Evolutionary conservation across 2,329 filamentous ascomycete genomes (phyloP).

Genomic region (Aspergillus uvarum): DNA sequence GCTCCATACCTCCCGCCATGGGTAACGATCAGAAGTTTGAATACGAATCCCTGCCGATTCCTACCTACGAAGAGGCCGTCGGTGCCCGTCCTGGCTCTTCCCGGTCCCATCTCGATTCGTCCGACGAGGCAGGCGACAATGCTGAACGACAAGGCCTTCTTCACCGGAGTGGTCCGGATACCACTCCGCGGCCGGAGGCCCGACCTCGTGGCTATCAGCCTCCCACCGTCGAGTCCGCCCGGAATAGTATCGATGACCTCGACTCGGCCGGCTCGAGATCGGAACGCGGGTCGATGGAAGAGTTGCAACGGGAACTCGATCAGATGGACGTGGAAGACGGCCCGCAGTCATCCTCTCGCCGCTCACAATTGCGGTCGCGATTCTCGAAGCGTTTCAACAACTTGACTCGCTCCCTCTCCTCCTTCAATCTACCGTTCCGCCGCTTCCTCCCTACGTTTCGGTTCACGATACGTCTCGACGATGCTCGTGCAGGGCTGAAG

Average conservation of each 20-base stretch:
- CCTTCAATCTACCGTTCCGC: slow-evolving; percentile 53
- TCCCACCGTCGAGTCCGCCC: slow-evolving; percentile 80
- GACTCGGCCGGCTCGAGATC: slow-evolving; percentile 56
- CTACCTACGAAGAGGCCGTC: slow-evolving; percentile 78
- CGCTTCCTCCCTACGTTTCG: slow-evolving; percentile 45
- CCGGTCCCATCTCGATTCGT: slow-evolving; percentile 48
- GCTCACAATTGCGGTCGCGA: slow-evolving; percentile 47
- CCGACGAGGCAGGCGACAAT: slow-evolving; percentile 65
- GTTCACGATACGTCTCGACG: slow-evolving; percentile 41
- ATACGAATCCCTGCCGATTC: slow-evolving; percentile 69
- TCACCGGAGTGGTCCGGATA: slow-evolving; percentile 47
- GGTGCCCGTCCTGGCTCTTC: slow-evolving; percentile 58
- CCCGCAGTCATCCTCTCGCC: slow-evolving; percentile 29
- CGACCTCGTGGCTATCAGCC: slow-evolving; percentile 66
- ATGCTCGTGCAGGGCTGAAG: slow-evolving; percentile 37
- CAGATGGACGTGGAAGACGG: slow-evolving; percentile 83
- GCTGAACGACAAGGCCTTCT: slow-evolving; percentile 77
- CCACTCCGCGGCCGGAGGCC: slow-evolving; percentile 39
- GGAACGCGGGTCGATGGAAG: slow-evolving; percentile 57
- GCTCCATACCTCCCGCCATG: slow-evolving; percentile 37
- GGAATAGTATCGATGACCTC: slow-evolving; percentile 58
- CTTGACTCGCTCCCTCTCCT: slow-evolving; percentile 58
- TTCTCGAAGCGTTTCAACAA: slow-evolving; percentile 59
- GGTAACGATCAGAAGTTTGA: slow-evolving; percentile 54
- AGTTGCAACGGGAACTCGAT: slow-evolving; percentile 77